Evolutionary conservation across 768 basidiomycete species (phyloP).

Genomic region (Hygrophorus pudorinus): DNA sequence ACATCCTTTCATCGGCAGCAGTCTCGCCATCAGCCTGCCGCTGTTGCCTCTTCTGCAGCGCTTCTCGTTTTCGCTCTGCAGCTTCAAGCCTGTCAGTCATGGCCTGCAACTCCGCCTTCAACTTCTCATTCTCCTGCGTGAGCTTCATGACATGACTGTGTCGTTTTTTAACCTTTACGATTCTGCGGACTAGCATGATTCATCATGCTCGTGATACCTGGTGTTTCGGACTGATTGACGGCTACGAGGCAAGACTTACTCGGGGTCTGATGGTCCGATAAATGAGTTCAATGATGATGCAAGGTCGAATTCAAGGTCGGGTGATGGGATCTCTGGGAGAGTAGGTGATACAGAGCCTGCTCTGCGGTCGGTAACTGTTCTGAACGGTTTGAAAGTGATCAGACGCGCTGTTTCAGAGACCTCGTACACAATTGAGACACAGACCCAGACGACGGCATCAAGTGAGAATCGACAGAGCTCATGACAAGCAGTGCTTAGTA

Average conservation of each 20-base stretch:
- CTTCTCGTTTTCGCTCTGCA: conserved; percentile 53
- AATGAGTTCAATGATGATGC: conserved; percentile 34
- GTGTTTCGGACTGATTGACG: conserved; percentile 9
- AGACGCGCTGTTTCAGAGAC: conserved; percentile 3
- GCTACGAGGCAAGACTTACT: conserved; percentile 33
- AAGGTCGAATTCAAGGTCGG: conserved; percentile 33
- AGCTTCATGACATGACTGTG: conserved; percentile 71
- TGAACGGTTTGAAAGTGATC: conserved; percentile 4
- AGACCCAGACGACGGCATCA: conserved; percentile 21
- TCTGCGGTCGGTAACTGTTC: conserved; percentile 13
- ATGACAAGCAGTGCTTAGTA: neutral
- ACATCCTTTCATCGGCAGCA: no score
- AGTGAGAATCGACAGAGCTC: neutral
- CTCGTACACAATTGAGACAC: conserved; percentile 21
- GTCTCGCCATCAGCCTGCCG: conserved; percentile 4
- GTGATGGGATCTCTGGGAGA: conserved; percentile 43
- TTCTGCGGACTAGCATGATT: conserved; percentile 22
- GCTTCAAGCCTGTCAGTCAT: conserved; percentile 70
- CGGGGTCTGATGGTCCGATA: conserved; percentile 25
- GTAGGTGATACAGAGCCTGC: conserved; percentile 15
- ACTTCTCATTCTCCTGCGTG: conserved; percentile 68
- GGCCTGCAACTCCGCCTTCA: conserved; percentile 64
- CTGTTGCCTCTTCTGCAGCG: conserved; percentile 30
- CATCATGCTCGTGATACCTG: conserved; percentile 8
- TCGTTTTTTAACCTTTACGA: conserved; percentile 53